A percentile compares a stretch with the other conserved stretches of the same genome.
Evolutionary conservation across 164 flowering plant genomes (phyloP).

Genomic region (Piper betle): DNA sequence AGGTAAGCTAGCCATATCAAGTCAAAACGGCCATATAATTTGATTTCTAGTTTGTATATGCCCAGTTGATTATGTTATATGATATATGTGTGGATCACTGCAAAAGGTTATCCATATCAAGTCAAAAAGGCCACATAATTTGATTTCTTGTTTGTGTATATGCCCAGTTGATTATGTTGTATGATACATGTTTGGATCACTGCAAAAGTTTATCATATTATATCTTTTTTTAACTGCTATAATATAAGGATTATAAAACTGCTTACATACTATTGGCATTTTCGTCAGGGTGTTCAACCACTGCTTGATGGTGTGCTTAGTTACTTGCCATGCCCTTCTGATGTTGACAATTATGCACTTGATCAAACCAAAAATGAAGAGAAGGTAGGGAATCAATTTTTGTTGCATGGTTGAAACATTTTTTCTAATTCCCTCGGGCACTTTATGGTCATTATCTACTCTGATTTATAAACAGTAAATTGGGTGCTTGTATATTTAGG

Average conservation of each 20-base stretch:
- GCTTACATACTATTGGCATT: not conserved
- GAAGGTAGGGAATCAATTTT: constrained; percentile 35
- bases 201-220: no score
- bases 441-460: not conserved
- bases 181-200: not conserved
- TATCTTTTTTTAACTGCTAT: no score
- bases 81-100: not conserved
- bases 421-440: not conserved
- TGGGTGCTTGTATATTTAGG: constrained; percentile 22
- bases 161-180: not conserved
- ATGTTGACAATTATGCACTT: constrained; percentile 88
- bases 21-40: not conserved
- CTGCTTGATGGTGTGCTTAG: constrained; percentile 87
- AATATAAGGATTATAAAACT: not conserved
- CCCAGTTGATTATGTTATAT: not conserved
- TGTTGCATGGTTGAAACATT: not conserved
- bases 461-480: no score
- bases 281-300: constrained; percentile 84
- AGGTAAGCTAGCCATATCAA: constrained; percentile 29
- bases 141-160: not conserved
- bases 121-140: not conserved
- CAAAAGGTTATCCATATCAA: not conserved
- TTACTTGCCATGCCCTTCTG: constrained; percentile 88
- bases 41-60: not conserved
- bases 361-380: constrained; percentile 88